Evolutionary conservation across 495 filamentous ascomycete species (phyloP), one percentile per base, ranked within the genome.

Genomic region (Podospora pseudoanserina): DNA sequence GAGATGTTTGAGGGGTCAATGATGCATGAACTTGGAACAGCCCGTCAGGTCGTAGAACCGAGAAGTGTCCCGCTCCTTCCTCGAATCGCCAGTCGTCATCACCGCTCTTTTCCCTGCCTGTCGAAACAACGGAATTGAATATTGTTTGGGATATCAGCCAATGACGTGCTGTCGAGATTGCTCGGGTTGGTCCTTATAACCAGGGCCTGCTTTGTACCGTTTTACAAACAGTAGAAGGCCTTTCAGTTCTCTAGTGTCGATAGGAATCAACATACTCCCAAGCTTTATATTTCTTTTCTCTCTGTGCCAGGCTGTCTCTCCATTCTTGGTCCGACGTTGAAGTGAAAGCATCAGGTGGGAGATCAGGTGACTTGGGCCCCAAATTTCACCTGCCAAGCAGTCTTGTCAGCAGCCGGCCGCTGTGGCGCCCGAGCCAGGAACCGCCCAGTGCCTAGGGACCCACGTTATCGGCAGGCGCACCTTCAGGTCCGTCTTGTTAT

Each of bases 271-370:
- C 34, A 39, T 6, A 39, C 34, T 39, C 39, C 15, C 5, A 49
- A 16, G 39, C 7, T 16, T 16, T 11, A 6, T 39, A 11, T 49
- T 16, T 13, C 39, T 49, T 49, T 49, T 49, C 39, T 23, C 39
- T 49, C 7, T 32, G 4, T 32, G 30, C 39, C 39, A 49, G 39
- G 13, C 15, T 49, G 2, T 16, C 39, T 49, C 13, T 11, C 39
- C 7, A 2, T 16, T 13, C 39, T 49, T 49, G 39, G 39, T 49
- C 39, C 39, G 39, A 49, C 39, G 39, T 49, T 49, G 39, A 49
- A 11, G 2, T 49, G 39, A 11, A 11, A 49, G 39, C 39, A 62
- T 62, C 60, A 62, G 60, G 60, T 62, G 60, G 30, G 27, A 62
- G 23, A 18, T 62, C 60, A 62, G 60, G 60, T 62, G 60, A 62